Conservation (phyloP, 1,284 basidiomycete species). For the Leccinum pseudoinsigne region DNA sequence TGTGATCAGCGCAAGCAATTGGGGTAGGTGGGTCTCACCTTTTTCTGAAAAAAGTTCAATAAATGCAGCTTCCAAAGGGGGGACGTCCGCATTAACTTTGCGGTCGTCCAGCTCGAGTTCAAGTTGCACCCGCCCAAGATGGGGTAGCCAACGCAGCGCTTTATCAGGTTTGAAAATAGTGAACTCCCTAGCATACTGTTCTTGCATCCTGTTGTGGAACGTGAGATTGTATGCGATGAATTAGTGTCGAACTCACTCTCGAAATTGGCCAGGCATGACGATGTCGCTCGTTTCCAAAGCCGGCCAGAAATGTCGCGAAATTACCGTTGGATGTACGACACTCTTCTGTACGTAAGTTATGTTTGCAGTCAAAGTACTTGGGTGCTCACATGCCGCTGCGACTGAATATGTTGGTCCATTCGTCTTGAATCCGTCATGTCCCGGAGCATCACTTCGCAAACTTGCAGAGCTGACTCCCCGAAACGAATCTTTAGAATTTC, state of each 20-base stretch:
- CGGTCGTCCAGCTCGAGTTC: constrained; percentile 83
- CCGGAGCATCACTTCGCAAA: constrained; percentile 95
- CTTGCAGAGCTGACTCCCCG: constrained; percentile 86
- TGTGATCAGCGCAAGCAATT: background rate
- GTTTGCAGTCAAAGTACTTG: background rate
- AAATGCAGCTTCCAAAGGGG: constrained; percentile 86
- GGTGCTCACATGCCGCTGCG: constrained; percentile 58
- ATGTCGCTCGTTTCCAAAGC: constrained; percentile 72
- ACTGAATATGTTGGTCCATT: constrained; percentile 82
- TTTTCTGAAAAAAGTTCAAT: constrained; percentile 83
- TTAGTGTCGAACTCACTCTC: constrained; percentile 50
- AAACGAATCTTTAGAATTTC: constrained; percentile 94
- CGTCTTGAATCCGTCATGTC: constrained; percentile 94
- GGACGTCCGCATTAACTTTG: constrained; percentile 71
- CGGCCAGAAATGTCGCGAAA: constrained; percentile 95
- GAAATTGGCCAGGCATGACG: constrained; percentile 81
- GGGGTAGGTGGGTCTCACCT: constrained; percentile 37
- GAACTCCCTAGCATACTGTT: constrained; percentile 76
- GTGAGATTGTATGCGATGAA: constrained; percentile 6
- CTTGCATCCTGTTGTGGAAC: constrained; percentile 57
- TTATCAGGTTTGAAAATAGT: constrained; percentile 88
- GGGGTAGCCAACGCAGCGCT: constrained; percentile 81
- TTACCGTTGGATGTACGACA: constrained; percentile 81
- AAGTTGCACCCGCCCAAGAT: constrained; percentile 80
- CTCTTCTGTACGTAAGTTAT: constrained; percentile 23